Conservation (phyloP, 176 grass and related monocot species). For the Phyllostachys edulis region DNA sequence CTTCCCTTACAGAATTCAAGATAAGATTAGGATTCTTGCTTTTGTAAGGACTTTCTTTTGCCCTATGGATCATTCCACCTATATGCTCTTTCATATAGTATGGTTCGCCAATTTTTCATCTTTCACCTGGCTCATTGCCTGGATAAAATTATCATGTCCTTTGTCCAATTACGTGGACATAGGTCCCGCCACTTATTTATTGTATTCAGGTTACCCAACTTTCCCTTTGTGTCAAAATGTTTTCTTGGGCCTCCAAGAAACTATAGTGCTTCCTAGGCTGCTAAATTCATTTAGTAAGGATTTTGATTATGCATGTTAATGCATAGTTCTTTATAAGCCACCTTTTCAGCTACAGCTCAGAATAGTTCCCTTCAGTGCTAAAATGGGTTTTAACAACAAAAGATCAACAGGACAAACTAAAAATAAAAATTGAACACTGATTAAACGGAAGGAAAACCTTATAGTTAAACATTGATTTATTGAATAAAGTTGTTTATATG, state of each 20-base stretch:
- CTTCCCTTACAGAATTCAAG: no score
- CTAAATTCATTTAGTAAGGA: background rate
- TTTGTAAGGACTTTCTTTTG: background rate
- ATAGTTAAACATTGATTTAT: background rate
- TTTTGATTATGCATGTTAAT: background rate
- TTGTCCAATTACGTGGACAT: background rate
- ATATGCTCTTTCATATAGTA: background rate
- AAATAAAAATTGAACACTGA: background rate
- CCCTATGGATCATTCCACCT: background rate
- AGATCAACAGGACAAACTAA: background rate
- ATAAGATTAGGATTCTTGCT: constrained; percentile 1
- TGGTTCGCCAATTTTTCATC: background rate
- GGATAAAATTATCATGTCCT: background rate
- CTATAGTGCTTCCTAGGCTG: background rate
- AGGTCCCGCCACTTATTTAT: background rate
- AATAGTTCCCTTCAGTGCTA: background rate
- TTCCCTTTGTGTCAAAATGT: background rate
- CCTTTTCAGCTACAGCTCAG: background rate
- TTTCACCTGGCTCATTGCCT: background rate
- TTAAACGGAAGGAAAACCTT: background rate
- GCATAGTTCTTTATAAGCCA: background rate
- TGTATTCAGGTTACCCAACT: background rate
- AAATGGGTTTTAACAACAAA: background rate
- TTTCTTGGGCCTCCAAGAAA: background rate
- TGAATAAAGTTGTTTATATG: background rate